Base-by-base conservation (phyloP, 164 flowering plant species). In the Sextonia rubra region DNA sequence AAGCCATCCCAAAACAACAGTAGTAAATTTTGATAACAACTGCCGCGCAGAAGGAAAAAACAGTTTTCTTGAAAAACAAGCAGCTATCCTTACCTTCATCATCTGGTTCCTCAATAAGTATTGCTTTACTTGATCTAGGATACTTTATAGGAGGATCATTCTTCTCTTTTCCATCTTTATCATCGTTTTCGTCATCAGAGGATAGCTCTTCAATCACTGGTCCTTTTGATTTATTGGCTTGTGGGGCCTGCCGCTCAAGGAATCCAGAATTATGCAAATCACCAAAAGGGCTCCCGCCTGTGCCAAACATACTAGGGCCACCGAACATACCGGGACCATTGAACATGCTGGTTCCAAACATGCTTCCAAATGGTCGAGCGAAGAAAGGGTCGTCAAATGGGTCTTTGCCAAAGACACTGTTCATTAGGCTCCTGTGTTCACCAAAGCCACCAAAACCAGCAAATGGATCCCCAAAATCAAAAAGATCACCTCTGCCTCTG, bases 311-410 rank as follows among this genome's bases (percentile, higher is more conserved):
- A 75, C 81, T 69, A 1, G 81, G 48, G 0, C 79, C 85, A 52
- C 8, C 44, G 9, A 83, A 84, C 78, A 84, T 68, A 76, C 79
- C 80, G 2, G 73, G 49, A 11, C 78, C 74, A 60, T 37, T 37
- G 44, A 72, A 55, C 69, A 69, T 69, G 64, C 76, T 71, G 1
- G 71, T 44, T 14, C 82, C 79, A n/a, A 75, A 64, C 73, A 75
- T 70, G 70, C 74, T 64, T 14, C 85, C 82, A 69, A 86, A 83
- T 15, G 97, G 94, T 6, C 83, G 85, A 75, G 82, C 81, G 72
- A 94, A 92, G 77, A 95, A 92, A 73, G 98, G 96, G 47, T 91
- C 94, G 77, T 88, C 93, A 71, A 95, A 93, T 0, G 97, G 97
- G 73, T 90, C 90, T 64, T 86, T 84, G 71, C 95, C 91, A 69